A percentile compares a stretch with the other conserved stretches of the same genome.
Evolutionary conservation across 805 yeast species (phyloP).

Genomic region (Pachysolen tannophilus): DNA sequence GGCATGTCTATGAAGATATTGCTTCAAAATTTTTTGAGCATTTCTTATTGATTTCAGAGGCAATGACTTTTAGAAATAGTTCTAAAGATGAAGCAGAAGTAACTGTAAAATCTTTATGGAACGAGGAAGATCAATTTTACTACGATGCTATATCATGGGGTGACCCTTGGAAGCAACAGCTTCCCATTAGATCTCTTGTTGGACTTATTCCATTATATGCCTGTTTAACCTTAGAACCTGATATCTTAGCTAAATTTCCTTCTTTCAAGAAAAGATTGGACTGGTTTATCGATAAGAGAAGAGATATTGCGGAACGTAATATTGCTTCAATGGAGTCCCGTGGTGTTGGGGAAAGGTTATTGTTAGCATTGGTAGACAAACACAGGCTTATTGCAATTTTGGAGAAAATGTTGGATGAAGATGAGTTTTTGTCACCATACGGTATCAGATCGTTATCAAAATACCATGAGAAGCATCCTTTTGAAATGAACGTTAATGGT

Average conservation of each 20-base stretch:
- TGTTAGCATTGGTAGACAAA: conserved; percentile 72
- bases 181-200: conserved; percentile 83
- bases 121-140: conserved; percentile 80
- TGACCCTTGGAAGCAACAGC: conserved; percentile 49
- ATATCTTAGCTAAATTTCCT: conserved; percentile 67
- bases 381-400: conserved; percentile 73
- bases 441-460: conserved; percentile 88
- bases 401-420: conserved; percentile 75
- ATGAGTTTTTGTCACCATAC: conserved; percentile 74
- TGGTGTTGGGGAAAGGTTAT: conserved; percentile 77
- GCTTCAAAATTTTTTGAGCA: conserved; percentile 94
- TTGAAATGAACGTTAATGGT: conserved; percentile 76
- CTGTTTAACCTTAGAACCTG: conserved; percentile 80
- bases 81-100: conserved; percentile 31
- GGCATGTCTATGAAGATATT: conserved; percentile 84
- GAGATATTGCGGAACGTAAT: conserved; percentile 66
- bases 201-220: conserved; percentile 92
- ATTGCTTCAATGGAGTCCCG: conserved; percentile 73
- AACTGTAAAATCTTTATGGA: conserved; percentile 71
- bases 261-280: conserved; percentile 73
- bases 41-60: conserved; percentile 84
- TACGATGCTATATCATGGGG: conserved; percentile 90
- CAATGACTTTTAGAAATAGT: conserved; percentile 66
- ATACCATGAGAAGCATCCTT: conserved; percentile 78
- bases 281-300: conserved; percentile 74